A percentile compares a stretch with the other conserved stretches of the same genome.
Evolutionary conservation across 805 yeast species (phyloP).

Genomic region (Metschnikowia dekortorum): DNA sequence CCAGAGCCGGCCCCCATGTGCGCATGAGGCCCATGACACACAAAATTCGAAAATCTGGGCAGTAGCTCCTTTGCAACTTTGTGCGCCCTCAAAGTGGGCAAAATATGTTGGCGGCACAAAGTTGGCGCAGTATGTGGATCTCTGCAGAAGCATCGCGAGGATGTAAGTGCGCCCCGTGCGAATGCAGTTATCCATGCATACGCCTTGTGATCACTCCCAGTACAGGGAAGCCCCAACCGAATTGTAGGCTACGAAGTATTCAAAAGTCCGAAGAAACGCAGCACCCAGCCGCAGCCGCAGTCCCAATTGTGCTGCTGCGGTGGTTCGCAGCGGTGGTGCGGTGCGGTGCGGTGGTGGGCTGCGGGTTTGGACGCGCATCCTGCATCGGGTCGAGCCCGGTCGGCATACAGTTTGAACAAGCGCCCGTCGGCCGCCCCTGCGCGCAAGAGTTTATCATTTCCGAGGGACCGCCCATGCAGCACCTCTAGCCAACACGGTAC

Average conservation of each 20-base stretch:
- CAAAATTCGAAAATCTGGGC: no score
- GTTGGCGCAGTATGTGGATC: neutral
- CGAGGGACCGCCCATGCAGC: slow-evolving; percentile 1
- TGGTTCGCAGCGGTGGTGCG: neutral
- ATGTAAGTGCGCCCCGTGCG: neutral
- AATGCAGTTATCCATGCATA: neutral
- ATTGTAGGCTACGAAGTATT: neutral
- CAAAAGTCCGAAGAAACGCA: neutral
- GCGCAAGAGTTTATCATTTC: neutral
- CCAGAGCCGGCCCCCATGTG: no score
- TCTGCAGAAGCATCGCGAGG: neutral
- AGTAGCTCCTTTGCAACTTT: no score
- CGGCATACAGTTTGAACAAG: neutral
- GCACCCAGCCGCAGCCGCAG: neutral
- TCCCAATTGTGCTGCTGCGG: neutral
- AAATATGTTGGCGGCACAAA: no score
- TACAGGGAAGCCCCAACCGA: neutral
- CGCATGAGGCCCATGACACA: no score
- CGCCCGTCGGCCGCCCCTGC: neutral
- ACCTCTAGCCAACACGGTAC: neutral
- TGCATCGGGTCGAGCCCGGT: neutral
- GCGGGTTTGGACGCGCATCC: neutral
- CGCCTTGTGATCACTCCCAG: neutral
- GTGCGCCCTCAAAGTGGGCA: no score
- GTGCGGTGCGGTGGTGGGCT: neutral